Conservation (phyloP, 495 filamentous ascomycete genomes). For the Aspergillus saccharolyticus region DNA sequence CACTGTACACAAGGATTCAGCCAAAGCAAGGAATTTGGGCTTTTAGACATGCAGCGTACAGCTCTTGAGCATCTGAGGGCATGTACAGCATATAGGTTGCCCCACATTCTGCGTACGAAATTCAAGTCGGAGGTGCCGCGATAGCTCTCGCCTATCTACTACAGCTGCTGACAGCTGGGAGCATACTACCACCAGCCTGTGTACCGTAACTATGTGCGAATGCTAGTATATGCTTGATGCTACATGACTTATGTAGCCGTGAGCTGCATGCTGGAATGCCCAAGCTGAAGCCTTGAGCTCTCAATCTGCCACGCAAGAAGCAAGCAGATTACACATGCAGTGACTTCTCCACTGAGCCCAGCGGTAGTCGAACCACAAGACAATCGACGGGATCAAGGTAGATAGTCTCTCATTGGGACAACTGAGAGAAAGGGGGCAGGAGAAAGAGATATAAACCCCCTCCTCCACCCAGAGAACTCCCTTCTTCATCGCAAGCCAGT, state of each 20-base stretch:
- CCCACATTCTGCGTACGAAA: neutral
- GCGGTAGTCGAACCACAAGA: too few relatives aligned
- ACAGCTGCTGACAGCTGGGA: too few relatives aligned
- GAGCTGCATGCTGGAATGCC: neutral
- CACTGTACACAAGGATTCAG: neutral
- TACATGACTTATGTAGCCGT: too few relatives aligned
- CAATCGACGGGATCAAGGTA: too few relatives aligned
- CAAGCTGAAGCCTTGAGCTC: neutral
- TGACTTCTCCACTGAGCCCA: too few relatives aligned
- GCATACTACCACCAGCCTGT: too few relatives aligned
- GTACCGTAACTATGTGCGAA: too few relatives aligned
- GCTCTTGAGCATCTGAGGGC: neutral
- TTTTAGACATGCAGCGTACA: constrained; percentile 2
- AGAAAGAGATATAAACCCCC: neutral
- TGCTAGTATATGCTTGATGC: neutral
- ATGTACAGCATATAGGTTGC: too few relatives aligned
- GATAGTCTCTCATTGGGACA: too few relatives aligned
- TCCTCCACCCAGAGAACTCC: neutral
- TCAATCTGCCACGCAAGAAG: neutral
- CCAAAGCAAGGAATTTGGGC: neutral
- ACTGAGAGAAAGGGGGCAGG: neutral
- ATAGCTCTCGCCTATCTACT: too few relatives aligned
- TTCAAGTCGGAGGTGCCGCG: neutral
- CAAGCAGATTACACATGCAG: neutral
- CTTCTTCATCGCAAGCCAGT: neutral